Evolutionary conservation across 129 eudicot species (phyloP).

Genomic region (Dittrichia graveolens): DNA sequence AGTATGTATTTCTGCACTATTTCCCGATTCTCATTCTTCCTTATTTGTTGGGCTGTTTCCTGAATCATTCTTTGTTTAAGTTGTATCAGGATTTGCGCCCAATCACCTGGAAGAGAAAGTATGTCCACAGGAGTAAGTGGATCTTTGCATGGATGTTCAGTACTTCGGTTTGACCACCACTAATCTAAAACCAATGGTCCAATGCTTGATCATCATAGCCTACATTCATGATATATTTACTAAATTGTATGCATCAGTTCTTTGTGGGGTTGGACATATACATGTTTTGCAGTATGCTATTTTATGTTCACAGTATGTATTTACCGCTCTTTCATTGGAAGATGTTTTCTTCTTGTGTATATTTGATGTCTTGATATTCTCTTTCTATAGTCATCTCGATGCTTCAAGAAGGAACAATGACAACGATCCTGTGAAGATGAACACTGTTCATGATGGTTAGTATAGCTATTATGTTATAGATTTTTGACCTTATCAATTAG

Average conservation of each 20-base stretch:
- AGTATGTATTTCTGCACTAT: slow-evolving; percentile 47
- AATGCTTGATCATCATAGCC: slow-evolving; percentile 11
- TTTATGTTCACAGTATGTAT: slow-evolving; percentile 5
- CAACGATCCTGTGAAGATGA: slow-evolving; percentile 41
- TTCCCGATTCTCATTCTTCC: slow-evolving; percentile 3
- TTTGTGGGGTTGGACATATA: slow-evolving; percentile 4
- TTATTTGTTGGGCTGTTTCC: slow-evolving; percentile 12
- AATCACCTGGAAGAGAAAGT: slow-evolving; percentile 39
- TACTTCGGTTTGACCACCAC: slow-evolving; percentile 24
- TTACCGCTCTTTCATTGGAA: neutral
- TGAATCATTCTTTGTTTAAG: slow-evolving; percentile 32
- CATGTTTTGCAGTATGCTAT: slow-evolving; percentile 20
- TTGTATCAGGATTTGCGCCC: slow-evolving; percentile 52
- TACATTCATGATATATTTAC: slow-evolving; percentile 8
- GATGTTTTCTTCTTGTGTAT: slow-evolving; percentile 20
- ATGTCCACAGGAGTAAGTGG: slow-evolving; percentile 52
- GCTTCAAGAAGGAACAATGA: slow-evolving; percentile 39
- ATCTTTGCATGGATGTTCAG: slow-evolving; percentile 23
- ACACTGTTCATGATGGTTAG: slow-evolving; percentile 44
- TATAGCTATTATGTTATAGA: slow-evolving; percentile 6
- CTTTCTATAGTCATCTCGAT: slow-evolving; percentile 36
- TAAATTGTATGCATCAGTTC: slow-evolving; percentile 5
- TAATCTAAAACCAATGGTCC: slow-evolving; percentile 15
- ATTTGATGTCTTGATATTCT: slow-evolving; percentile 25
- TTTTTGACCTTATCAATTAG: slow-evolving; percentile 10